Evolutionary conservation across 2,329 filamentous ascomycete genomes (phyloP).

Genomic region (Alternaria arborescens): DNA sequence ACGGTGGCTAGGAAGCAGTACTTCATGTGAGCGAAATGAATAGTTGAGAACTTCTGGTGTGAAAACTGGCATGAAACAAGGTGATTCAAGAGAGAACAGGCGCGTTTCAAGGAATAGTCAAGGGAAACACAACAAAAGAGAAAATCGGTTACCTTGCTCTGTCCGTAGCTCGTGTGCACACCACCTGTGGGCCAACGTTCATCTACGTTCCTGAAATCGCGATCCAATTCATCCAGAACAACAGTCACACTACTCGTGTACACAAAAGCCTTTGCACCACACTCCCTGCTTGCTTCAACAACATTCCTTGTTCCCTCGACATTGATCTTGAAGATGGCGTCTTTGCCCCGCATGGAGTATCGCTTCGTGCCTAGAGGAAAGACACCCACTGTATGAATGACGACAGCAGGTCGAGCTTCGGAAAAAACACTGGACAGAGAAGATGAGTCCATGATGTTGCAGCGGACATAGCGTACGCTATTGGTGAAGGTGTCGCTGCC

Average conservation of each 20-base stretch:
- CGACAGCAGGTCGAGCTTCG: slow-evolving; percentile 76
- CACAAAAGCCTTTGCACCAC: slow-evolving; percentile 80
- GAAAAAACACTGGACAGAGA: slow-evolving; percentile 60
- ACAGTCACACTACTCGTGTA: slow-evolving; percentile 92
- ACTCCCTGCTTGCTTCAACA: slow-evolving; percentile 74
- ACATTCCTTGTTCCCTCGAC: slow-evolving; percentile 84
- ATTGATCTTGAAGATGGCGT: slow-evolving; percentile 81
- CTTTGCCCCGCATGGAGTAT: slow-evolving; percentile 50
- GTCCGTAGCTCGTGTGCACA: slow-evolving; percentile 80
- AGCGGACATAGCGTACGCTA: slow-evolving; percentile 48
- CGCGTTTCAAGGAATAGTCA: not conserved
- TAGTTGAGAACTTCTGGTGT: not conserved
- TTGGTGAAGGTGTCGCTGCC: slow-evolving; percentile 36
- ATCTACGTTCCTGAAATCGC: slow-evolving; percentile 83
- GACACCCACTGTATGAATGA: slow-evolving; percentile 83
- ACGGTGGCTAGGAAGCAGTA: not conserved
- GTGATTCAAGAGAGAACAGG: not conserved
- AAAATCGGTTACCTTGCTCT: slow-evolving; percentile 74
- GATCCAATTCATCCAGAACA: slow-evolving; percentile 77
- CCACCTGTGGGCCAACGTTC: slow-evolving; percentile 81
- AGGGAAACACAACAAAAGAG: not conserved
- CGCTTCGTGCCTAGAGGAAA: slow-evolving; percentile 50
- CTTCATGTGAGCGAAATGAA: not conserved
- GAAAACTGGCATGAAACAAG: not conserved
- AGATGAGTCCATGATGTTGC: slow-evolving; percentile 50